Evolutionary conservation across 345 rosid species (phyloP).

Genomic region (Citrus glauca): DNA sequence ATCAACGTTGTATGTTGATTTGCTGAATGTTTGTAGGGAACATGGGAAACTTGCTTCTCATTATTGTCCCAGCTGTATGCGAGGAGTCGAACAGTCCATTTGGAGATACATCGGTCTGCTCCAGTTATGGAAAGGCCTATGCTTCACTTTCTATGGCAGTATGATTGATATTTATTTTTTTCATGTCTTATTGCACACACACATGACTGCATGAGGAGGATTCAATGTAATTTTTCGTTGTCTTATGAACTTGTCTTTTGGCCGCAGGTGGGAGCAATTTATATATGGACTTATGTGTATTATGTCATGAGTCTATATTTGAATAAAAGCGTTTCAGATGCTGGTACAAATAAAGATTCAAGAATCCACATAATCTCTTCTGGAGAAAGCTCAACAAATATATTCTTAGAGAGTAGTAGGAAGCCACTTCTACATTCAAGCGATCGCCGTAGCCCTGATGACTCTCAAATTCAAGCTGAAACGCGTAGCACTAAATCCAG

Average conservation of each 20-base stretch:
- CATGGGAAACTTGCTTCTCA: constrained; percentile 43
- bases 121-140: constrained; percentile 37
- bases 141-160: constrained; percentile 55
- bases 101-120: constrained; percentile 41
- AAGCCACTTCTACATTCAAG: constrained; percentile 21
- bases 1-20: neutral
- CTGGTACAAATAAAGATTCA: neutral
- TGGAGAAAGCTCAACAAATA: constrained; percentile 10
- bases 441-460: neutral
- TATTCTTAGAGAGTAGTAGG: constrained; percentile 3
- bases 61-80: constrained; percentile 52
- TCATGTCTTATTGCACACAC: too few relatives aligned
- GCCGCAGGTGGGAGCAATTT: constrained; percentile 31
- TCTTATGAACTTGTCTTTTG: neutral
- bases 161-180: neutral
- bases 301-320: constrained; percentile 24
- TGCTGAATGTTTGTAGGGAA: constrained; percentile 29
- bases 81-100: constrained; percentile 44
- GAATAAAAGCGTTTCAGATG: neutral
- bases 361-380: neutral
- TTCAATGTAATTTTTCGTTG: too few relatives aligned
- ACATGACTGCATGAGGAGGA: neutral
- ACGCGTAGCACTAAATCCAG: constrained; percentile 6
- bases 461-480: neutral
- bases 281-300: constrained; percentile 41